Percentiles rank a stretch among this genome's conserved stretches.
These are phyloP conservation scores for Rhizopogon vinicolor DNA, from an alignment of 768 basidiomycete genomes.

Conservation along the genomic window DNA sequence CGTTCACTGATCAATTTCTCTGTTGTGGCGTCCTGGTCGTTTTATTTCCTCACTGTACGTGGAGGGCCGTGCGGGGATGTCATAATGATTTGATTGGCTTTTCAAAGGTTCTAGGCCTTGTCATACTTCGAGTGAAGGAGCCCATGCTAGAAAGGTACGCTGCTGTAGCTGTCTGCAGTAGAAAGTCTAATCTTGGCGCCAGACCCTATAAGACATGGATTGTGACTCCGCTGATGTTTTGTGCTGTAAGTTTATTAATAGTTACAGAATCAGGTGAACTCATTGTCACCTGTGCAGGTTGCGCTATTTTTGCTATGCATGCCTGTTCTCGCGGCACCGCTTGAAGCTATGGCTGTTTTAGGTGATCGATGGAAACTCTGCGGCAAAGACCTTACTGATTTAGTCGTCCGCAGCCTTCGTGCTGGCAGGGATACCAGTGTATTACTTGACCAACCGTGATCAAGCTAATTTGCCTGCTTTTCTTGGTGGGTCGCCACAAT, in stretches of 20 bases:
- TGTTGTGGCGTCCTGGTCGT: constrained; percentile 82
- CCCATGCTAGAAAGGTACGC: constrained; percentile 76
- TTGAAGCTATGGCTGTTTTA: constrained; percentile 82
- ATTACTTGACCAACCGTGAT: constrained; percentile 66
- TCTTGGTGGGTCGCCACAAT: constrained; percentile 29
- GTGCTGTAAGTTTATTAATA: constrained; percentile 46
- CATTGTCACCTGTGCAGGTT: constrained; percentile 42
- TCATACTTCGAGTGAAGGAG: constrained; percentile 87
- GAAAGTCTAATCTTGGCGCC: background rate
- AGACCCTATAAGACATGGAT: constrained; percentile 95
- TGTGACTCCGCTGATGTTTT: constrained; percentile 85
- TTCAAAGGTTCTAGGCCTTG: constrained; percentile 74
- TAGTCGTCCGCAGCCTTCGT: constrained; percentile 56
- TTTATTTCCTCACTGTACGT: constrained; percentile 80
- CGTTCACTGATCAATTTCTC: constrained; percentile 86
- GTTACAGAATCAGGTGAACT: background rate
- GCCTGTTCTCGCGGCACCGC: constrained; percentile 91
- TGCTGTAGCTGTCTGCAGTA: background rate
- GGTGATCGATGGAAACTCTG: constrained; percentile 40
- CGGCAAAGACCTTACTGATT: background rate
- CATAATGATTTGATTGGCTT: background rate
- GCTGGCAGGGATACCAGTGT: constrained; percentile 73
- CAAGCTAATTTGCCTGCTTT: constrained; percentile 29
- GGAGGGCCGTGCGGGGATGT: background rate
- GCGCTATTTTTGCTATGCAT: constrained; percentile 89